Conservation (phyloP, 805 yeast species). For the Sugiyamaella boreocaroliniensis region DNA sequence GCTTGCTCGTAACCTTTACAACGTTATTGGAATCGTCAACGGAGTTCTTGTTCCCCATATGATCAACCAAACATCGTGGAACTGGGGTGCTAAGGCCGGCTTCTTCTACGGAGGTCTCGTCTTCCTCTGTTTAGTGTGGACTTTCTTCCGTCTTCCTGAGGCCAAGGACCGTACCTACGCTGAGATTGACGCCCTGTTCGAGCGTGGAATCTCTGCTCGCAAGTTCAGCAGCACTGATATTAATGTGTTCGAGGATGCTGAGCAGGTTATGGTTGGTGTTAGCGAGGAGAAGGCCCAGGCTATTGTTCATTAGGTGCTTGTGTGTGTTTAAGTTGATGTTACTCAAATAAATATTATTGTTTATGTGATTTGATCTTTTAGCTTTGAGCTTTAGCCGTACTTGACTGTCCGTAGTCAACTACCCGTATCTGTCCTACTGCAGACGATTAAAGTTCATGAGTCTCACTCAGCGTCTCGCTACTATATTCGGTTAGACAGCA, state of each 20-base stretch:
- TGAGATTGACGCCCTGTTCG: constrained; percentile 52
- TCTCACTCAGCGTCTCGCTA: no score
- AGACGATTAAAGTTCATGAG: no score
- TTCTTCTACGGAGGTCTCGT: constrained; percentile 40
- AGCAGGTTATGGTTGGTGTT: background rate
- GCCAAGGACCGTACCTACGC: constrained; percentile 51
- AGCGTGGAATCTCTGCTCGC: constrained; percentile 25
- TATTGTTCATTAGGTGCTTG: background rate
- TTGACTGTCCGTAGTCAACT: no score
- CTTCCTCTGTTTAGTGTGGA: constrained; percentile 34
- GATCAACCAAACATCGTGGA: constrained; percentile 39
- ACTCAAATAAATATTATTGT: background rate
- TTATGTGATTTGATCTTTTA: background rate
- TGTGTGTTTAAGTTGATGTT: no score
- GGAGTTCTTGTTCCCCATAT: constrained; percentile 36
- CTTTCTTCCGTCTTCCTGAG: constrained; percentile 52
- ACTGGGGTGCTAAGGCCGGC: constrained; percentile 44
- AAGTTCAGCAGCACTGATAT: constrained; percentile 21
- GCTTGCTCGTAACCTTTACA: constrained; percentile 33
- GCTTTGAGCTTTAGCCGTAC: no score
- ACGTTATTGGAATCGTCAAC: constrained; percentile 17
- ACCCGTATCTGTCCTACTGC: no score
- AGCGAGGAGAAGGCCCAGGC: background rate
- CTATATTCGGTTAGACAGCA: no score
- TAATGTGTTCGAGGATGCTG: constrained; percentile 10